Conservation (phyloP, 225 moss, liverwort and hornwort species). For the Sphagnum contortum region DNA sequence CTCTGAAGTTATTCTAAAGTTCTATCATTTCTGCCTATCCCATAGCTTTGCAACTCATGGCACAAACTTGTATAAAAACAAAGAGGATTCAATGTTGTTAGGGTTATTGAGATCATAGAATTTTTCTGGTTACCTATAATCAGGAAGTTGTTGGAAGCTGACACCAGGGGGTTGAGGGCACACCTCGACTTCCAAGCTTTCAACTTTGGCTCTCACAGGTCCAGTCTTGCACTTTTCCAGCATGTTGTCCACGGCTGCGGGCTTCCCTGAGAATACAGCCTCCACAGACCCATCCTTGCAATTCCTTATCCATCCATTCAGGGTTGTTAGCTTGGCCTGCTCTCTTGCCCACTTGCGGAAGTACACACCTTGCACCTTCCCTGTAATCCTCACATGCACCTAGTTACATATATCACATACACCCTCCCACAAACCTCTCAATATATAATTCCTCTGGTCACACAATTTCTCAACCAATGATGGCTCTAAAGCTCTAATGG, state of each 20-base stretch:
- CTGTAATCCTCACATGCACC: constrained; percentile 30
- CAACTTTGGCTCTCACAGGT: constrained; percentile 16
- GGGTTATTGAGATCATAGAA: too few relatives aligned
- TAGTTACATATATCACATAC: neutral
- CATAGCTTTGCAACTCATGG: too few relatives aligned
- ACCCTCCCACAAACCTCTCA: too few relatives aligned
- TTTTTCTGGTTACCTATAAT: too few relatives aligned
- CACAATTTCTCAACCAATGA: too few relatives aligned
- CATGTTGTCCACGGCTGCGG: constrained; percentile 23
- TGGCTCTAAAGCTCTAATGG: too few relatives aligned
- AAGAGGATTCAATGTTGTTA: too few relatives aligned
- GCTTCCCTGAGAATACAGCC: constrained; percentile 27
- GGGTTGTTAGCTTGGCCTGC: constrained; percentile 14
- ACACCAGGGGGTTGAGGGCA: constrained; percentile 20
- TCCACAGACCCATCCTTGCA: constrained; percentile 37
- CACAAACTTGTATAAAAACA: too few relatives aligned
- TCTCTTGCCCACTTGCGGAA: constrained; percentile 30
- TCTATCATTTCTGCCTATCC: too few relatives aligned
- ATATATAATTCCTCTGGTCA: too few relatives aligned
- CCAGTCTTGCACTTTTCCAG: constrained; percentile 31
- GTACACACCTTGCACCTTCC: constrained; percentile 28
- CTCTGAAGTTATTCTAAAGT: too few relatives aligned
- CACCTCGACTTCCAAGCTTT: constrained; percentile 12
- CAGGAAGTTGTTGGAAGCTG: constrained; percentile 22
- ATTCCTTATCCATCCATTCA: constrained; percentile 40